These are phyloP conservation scores for Syzygium syzygioides DNA, from an alignment of 441 rosid species.

Conservation along the genomic window DNA sequence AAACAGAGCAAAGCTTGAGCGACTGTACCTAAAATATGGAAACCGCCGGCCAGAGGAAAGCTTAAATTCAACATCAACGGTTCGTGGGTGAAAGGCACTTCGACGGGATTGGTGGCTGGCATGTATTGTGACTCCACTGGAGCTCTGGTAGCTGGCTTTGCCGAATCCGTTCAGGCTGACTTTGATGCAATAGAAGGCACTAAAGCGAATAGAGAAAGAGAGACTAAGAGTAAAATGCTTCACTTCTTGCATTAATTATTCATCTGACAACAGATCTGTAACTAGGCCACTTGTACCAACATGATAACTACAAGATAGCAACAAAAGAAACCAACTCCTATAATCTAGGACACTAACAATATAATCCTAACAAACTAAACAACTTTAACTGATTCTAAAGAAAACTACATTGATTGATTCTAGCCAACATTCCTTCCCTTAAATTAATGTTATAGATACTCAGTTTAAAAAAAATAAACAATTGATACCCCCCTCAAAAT, in stretches of 20 bases:
- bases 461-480: not conserved
- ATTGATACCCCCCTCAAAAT: not conserved
- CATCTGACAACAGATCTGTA: not conserved
- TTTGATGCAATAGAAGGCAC: too few species aligned
- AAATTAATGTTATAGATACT: not conserved
- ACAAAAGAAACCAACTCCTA: not conserved
- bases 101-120: too few species aligned
- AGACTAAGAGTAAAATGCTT: not conserved
- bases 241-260: not conserved
- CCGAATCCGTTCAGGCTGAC: too few species aligned
- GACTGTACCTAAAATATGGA: too few species aligned
- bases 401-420: not conserved
- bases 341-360: not conserved
- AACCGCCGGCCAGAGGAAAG: too few species aligned
- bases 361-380: not conserved
- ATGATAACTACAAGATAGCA: not conserved
- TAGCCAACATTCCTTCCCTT: not conserved
- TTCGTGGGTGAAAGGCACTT: too few species aligned
- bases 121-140: too few species aligned
- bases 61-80: too few species aligned
- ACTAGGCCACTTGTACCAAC: not conserved
- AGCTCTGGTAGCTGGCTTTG: too few species aligned
- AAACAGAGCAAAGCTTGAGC: too few species aligned
- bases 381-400: rapidly evolving
- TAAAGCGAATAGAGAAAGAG: not conserved